Conservation (phyloP, 2,329 filamentous ascomycete genomes). For the Monosporascus sp. region DNA sequence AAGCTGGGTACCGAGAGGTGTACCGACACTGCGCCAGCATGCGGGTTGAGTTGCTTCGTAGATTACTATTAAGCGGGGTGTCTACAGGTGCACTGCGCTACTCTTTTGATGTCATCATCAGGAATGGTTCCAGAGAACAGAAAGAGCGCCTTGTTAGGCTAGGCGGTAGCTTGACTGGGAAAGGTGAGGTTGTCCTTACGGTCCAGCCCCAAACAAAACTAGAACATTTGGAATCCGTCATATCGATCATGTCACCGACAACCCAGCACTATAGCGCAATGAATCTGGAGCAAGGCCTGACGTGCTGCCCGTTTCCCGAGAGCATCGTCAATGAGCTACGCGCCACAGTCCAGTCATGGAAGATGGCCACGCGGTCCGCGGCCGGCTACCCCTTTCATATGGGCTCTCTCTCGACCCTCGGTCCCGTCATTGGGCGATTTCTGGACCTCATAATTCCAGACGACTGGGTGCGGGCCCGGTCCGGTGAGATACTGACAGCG, state of each 20-base stretch:
- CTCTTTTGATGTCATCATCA: slow-evolving; percentile 2
- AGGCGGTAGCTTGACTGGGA: not conserved
- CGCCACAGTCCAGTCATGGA: slow-evolving; percentile 5
- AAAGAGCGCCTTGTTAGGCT: not conserved
- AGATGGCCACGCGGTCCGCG: slow-evolving; percentile 4
- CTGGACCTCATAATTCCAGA: slow-evolving; percentile 1
- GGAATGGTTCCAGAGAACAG: not conserved
- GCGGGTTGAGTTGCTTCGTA: not conserved
- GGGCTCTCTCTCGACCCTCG: slow-evolving; percentile 7
- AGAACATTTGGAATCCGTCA: not conserved
- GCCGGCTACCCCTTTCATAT: slow-evolving; percentile 6
- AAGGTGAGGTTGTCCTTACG: not conserved
- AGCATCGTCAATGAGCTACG: not conserved
- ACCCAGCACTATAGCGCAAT: not conserved
- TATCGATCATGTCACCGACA: not conserved
- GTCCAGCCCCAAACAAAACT: not conserved
- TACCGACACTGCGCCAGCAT: slow-evolving; percentile 1
- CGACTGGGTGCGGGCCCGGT: slow-evolving; percentile 2
- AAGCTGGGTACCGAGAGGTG: not conserved
- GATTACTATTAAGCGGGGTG: not conserved
- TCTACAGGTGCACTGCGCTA: not conserved
- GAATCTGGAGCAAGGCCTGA: too few species aligned
- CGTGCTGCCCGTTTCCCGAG: not conserved
- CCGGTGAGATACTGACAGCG: not conserved
- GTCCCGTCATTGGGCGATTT: slow-evolving; percentile 7